Percentiles rank a stretch among this genome's conserved stretches.
These are phyloP conservation scores for Penstemon davidsonii DNA, from an alignment of 257 asterid genomes.

Conservation along the genomic window DNA sequence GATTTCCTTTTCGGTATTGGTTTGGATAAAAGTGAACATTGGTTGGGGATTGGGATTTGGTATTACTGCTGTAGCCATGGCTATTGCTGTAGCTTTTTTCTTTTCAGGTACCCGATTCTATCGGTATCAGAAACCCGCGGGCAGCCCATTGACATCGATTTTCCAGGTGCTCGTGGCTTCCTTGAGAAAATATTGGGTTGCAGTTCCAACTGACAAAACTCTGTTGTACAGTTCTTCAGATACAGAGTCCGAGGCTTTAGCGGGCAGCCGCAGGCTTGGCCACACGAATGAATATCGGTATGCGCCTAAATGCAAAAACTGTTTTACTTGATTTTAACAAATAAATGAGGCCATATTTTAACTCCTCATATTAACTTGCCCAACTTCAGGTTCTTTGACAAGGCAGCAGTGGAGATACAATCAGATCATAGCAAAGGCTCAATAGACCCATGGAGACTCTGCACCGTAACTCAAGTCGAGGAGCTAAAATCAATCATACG, in stretches of 20 bases:
- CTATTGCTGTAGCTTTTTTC: slow-evolving; percentile 45
- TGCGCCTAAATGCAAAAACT: not conserved
- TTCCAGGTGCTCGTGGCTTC: slow-evolving; percentile 52
- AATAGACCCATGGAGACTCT: slow-evolving; percentile 44
- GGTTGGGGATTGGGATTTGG: slow-evolving; percentile 71
- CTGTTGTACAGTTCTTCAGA: slow-evolving; percentile 44
- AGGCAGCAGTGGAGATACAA: slow-evolving; percentile 52
- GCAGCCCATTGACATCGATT: slow-evolving; percentile 55
- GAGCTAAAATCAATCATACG: slow-evolving; percentile 47
- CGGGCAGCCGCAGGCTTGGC: slow-evolving; percentile 53
- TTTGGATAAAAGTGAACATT: slow-evolving; percentile 51
- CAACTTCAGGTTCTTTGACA: slow-evolving; percentile 48
- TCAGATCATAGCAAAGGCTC: slow-evolving; percentile 30
- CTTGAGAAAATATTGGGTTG: slow-evolving; percentile 30
- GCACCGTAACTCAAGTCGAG: slow-evolving; percentile 61
- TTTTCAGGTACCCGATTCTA: slow-evolving; percentile 44
- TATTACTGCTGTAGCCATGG: slow-evolving; percentile 57
- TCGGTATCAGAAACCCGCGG: slow-evolving; percentile 50
- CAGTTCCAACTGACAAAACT: slow-evolving; percentile 39
- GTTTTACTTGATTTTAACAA: not conserved
- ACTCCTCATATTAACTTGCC: not conserved
- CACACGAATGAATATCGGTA: slow-evolving; percentile 50
- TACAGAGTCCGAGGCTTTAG: slow-evolving; percentile 30
- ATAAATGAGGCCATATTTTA: not conserved
- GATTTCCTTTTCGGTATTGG: slow-evolving; percentile 50